Evolutionary conservation across 2,329 filamentous ascomycete genomes (phyloP).

Genomic region (Penicillium fuscoglaucum): DNA sequence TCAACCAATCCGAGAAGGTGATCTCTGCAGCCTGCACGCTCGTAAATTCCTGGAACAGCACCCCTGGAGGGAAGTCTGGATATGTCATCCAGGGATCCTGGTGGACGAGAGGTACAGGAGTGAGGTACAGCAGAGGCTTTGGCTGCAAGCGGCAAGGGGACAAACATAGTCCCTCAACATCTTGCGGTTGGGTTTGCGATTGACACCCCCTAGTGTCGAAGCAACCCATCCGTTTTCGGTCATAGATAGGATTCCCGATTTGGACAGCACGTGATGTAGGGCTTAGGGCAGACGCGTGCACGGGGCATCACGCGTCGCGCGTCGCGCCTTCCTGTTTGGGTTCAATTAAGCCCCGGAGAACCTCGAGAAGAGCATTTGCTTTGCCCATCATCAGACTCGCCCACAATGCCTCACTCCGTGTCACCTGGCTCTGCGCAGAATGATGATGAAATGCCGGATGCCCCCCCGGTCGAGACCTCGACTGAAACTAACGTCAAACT

Average conservation of each 20-base stretch:
- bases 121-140: slow-evolving; percentile 10
- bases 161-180: neutral
- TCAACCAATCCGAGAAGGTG: neutral
- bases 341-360: slow-evolving; percentile 9
- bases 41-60: neutral
- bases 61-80: slow-evolving; percentile 11
- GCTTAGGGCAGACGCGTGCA: slow-evolving; percentile 27
- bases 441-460: slow-evolving; percentile 46
- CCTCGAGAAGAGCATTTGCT: neutral
- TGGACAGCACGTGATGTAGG: slow-evolving; percentile 19
- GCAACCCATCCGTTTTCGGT: slow-evolving; percentile 15
- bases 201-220: neutral
- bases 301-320: slow-evolving; percentile 22
- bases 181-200: neutral
- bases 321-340: slow-evolving; percentile 27
- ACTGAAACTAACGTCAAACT: slow-evolving; percentile 43
- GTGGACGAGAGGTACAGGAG: slow-evolving; percentile 13
- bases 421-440: slow-evolving; percentile 42
- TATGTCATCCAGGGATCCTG: slow-evolving; percentile 21
- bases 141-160: slow-evolving; percentile 18
- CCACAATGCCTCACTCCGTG: slow-evolving; percentile 42
- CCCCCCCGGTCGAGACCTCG: slow-evolving; percentile 26
- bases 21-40: neutral
- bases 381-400: slow-evolving; percentile 1
- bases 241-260: neutral